These are phyloP conservation scores for Sphaerobolus stellatus DNA, from an alignment of 1,284 basidiomycete species.

Conservation along the genomic window DNA sequence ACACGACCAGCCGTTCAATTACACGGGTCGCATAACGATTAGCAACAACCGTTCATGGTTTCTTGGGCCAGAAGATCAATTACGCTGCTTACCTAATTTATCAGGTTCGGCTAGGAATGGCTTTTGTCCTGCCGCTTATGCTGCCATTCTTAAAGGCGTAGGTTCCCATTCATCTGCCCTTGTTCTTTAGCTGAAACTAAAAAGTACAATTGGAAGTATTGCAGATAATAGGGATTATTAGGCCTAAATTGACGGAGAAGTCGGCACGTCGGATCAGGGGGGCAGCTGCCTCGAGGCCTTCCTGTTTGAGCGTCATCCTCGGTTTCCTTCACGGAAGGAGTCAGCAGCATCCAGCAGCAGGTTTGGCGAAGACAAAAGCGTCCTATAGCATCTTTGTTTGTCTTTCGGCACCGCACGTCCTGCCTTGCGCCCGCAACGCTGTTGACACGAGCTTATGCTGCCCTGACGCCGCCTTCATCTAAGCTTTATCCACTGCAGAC, in stretches of 20 bases:
- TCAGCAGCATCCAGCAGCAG: not conserved
- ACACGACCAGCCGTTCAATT: too few relatives aligned
- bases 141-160: too few relatives aligned
- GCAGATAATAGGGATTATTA: too few relatives aligned
- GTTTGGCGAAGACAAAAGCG: conserved; percentile 1
- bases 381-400: not conserved
- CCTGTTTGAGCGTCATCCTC: conserved; percentile 9
- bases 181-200: too few relatives aligned
- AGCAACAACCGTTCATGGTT: too few relatives aligned
- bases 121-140: too few relatives aligned
- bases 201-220: too few relatives aligned
- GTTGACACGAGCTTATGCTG: conserved; percentile 14
- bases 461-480: conserved; percentile 6
- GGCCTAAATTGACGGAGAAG: not conserved
- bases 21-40: too few relatives aligned
- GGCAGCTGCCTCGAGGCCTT: conserved; percentile 12
- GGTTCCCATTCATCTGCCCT: too few relatives aligned
- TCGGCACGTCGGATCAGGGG: conserved; percentile 13
- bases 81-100: too few relatives aligned
- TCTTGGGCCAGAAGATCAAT: too few relatives aligned
- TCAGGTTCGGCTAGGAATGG: too few relatives aligned
- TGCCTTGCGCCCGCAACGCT: conserved; percentile 12
- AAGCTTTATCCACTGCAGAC: not conserved
- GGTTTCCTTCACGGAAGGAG: conserved; percentile 4
- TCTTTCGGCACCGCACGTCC: not conserved